These are phyloP conservation scores for Apiospora phragmitis DNA, from an alignment of 2,329 filamentous ascomycete species.

Conservation along the genomic window DNA sequence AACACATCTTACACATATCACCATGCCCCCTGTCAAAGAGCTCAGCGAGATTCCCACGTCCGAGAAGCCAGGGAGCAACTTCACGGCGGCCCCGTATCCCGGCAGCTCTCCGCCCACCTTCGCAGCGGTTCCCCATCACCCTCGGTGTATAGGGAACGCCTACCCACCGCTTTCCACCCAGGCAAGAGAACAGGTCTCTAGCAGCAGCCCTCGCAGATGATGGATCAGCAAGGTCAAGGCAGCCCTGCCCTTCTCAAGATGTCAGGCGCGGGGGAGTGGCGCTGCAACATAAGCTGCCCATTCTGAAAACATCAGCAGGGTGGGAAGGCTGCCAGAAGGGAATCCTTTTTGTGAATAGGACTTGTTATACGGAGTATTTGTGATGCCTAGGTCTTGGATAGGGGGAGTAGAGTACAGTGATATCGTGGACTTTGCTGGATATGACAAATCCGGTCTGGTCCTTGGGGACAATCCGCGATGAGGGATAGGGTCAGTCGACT, in stretches of 20 bases:
- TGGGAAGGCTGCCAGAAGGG: background rate
- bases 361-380: background rate
- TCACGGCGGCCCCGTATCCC: background rate
- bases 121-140: background rate
- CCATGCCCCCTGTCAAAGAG: slow-evolving; percentile 13
- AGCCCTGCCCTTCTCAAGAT: background rate
- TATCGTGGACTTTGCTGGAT: background rate
- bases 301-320: background rate
- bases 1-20: background rate
- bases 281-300: background rate
- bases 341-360: background rate
- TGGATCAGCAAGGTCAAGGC: background rate
- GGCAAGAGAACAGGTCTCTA: slow-evolving; percentile 6
- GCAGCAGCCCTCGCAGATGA: background rate
- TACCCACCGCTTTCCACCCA: slow-evolving; percentile 10
- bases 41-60: slow-evolving; percentile 14
- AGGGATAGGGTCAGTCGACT: background rate
- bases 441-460: background rate
- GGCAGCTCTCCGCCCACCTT: background rate
- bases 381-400: background rate
- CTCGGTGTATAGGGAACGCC: background rate
- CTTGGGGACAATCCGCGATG: background rate
- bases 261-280: background rate
- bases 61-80: slow-evolving; percentile 13
- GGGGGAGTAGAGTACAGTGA: background rate